Percentiles rank a stretch among this genome's conserved stretches.
phyloP scores from a whole-genome alignment of 176 grass and related monocot species.

The Aegilops bicornis region DNA sequence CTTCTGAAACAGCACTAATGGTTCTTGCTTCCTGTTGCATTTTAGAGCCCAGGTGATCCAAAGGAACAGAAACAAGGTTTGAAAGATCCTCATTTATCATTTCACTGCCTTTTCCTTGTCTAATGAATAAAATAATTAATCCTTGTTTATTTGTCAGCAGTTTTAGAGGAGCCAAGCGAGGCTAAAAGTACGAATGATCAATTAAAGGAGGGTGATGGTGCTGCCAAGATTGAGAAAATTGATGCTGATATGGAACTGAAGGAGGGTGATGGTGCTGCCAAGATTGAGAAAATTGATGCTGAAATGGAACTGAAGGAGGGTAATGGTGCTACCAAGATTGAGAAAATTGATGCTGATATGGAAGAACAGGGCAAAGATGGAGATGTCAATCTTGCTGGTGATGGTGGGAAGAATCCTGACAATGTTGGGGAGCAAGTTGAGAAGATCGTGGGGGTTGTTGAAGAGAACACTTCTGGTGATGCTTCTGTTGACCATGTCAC shows the following conservation, averaged over 20 bases:
- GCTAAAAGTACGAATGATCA: slow-evolving; percentile 26
- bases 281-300: slow-evolving; percentile 39
- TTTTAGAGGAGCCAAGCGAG: slow-evolving; percentile 36
- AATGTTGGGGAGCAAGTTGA: slow-evolving; percentile 36
- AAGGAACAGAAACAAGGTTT: slow-evolving; percentile 64
- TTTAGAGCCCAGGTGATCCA: slow-evolving; percentile 55
- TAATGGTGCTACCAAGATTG: slow-evolving; percentile 37
- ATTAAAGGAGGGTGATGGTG: slow-evolving; percentile 25
- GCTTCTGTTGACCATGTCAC: slow-evolving; percentile 33
- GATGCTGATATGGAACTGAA: slow-evolving; percentile 25
- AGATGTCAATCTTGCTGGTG: slow-evolving; percentile 24
- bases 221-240: slow-evolving; percentile 39
- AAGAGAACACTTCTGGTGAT: slow-evolving; percentile 33
- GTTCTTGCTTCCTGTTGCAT: slow-evolving; percentile 7
- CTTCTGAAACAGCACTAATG: background rate
- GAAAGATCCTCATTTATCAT: slow-evolving; percentile 18
- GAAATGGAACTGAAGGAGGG: slow-evolving; percentile 22
- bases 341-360: slow-evolving; percentile 28
- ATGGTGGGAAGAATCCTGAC: slow-evolving; percentile 20
- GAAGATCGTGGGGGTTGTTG: slow-evolving; percentile 29
- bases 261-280: slow-evolving; percentile 24
- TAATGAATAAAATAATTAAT: slow-evolving; percentile 5
- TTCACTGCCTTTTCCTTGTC: background rate
- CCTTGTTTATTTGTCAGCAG: slow-evolving; percentile 7
- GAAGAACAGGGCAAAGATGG: slow-evolving; percentile 32